Percentiles rank a stretch among this genome's conserved stretches.
phyloP scores from a whole-genome alignment of 1,139 yeast genomes.

The Candida glucosophila region DNA sequence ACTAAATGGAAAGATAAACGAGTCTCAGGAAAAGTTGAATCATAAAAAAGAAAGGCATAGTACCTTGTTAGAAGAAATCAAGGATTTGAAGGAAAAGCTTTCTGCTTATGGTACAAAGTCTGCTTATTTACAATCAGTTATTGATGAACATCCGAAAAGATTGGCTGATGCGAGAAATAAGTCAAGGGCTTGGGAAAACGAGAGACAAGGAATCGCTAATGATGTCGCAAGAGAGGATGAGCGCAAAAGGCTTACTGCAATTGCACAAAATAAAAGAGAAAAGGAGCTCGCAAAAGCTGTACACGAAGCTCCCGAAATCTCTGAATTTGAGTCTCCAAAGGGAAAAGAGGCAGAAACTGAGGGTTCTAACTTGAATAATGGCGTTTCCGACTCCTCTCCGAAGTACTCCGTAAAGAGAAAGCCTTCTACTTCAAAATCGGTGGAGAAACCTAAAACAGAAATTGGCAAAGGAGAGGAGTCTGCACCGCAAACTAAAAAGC shows the following conservation, averaged over 20 bases:
- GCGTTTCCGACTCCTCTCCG: constrained; percentile 17
- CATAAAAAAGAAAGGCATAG: constrained; percentile 32
- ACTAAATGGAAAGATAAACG: constrained; percentile 27
- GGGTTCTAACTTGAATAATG: constrained; percentile 14
- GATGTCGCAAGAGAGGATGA: constrained; percentile 34
- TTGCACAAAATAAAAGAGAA: constrained; percentile 36
- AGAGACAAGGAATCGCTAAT: constrained; percentile 32
- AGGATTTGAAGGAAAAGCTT: constrained; percentile 31
- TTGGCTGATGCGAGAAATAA: constrained; percentile 36
- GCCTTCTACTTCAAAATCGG: no score
- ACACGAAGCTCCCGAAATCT: constrained; percentile 14
- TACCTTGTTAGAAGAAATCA: constrained; percentile 36
- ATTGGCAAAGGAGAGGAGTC: no score
- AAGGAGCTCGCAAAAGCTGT: constrained; percentile 25
- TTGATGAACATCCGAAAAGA: constrained; percentile 26
- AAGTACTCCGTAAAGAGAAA: no score
- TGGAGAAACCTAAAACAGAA: no score
- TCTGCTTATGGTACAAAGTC: constrained; percentile 40
- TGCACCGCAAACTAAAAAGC: no score
- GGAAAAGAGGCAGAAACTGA: constrained; percentile 17
- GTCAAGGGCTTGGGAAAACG: constrained; percentile 34
- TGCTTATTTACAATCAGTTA: constrained; percentile 29
- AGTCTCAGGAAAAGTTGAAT: constrained; percentile 23
- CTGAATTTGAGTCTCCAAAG: constrained; percentile 22
- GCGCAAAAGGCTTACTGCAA: constrained; percentile 38